Conservation (phyloP, 306 rosid species). For the Cucumis melo region DNA sequence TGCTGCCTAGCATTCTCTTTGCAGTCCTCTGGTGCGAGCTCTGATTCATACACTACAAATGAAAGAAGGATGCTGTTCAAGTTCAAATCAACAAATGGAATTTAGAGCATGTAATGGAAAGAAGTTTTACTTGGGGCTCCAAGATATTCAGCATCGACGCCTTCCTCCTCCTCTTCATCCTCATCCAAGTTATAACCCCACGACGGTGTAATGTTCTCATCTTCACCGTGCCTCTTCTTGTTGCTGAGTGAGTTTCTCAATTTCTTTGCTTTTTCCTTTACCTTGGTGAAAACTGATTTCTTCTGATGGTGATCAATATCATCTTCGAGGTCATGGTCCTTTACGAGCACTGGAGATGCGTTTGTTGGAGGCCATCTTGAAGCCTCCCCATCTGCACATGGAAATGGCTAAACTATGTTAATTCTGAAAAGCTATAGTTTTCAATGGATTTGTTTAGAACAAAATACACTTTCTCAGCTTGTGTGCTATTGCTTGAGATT, state of each 20-base stretch:
- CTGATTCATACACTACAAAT: conserved; percentile 63
- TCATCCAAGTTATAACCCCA: conserved; percentile 25
- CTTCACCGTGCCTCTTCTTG: conserved; percentile 50
- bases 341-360: conserved; percentile 16
- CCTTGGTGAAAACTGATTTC: conserved; percentile 82
- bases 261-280: conserved; percentile 84
- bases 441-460: not conserved
- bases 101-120: not conserved
- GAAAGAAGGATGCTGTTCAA: not conserved
- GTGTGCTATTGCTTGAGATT: not conserved
- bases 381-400: conserved; percentile 27
- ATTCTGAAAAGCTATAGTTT: not conserved
- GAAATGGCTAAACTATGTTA: not conserved
- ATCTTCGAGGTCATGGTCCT: conserved; percentile 40
- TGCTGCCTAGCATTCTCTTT: conserved; percentile 29
- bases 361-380: conserved; percentile 21
- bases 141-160: conserved; percentile 42
- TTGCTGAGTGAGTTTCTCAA: conserved; percentile 50
- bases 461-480: not conserved
- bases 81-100: not conserved
- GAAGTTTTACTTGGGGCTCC: conserved; percentile 62
- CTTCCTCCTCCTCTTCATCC: conserved; percentile 20
- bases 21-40: conserved; percentile 34
- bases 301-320: conserved; percentile 51
- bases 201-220: conserved; percentile 25